Base-by-base conservation (phyloP, 768 basidiomycete genomes). In the Boletus reticulatus region DNA sequence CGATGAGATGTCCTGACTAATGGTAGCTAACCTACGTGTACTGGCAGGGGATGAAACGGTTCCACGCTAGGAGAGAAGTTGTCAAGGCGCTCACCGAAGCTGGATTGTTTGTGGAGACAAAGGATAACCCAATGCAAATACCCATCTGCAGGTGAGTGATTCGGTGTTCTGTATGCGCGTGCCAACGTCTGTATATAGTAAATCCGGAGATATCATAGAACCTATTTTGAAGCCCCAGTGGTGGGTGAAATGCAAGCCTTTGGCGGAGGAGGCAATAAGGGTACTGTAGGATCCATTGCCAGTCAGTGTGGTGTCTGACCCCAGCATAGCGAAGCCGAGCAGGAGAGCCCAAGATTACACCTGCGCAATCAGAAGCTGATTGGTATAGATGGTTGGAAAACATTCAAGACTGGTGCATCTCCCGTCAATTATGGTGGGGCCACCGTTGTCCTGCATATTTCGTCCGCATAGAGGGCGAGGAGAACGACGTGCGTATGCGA, bases 351-450 rank as follows among this genome's bases (percentile, higher is more conserved):
- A 62, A 78, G 42, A 94, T 98, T 56, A 72, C 78, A 9, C 97
- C 96, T 3, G 90, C 91, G 63, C 79, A 82, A 48, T 94, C 90
- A 10, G 96, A 97, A 66, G 84, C 81, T 43, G 96, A 99, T 39
- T 98, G 94, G 95, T 94, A 90, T 70, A 82, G 92, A 54, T 98
- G 97, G 96, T 76, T 98, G 37, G 92, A 94, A 60, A 84, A 82
- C 61, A 93, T 97, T 56, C 94, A 98, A 73, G 97, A 98, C 68
- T 99, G 97, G 97, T 99, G 97, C 75, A 88, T 98, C 66, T 98
- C 97, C 3, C 89, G 97, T 51, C 97, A 99, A 68, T 80, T 98
- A 17, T 99, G 97, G 97, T 98, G 96, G 96, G 96, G 97, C 29
- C 96, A 98, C 68, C 85, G 97, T 53, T 89, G 87, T 68, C 97